These are phyloP conservation scores for Grigorovia yakushimaensis DNA, from an alignment of 805 yeast species.

Conservation along the genomic window DNA sequence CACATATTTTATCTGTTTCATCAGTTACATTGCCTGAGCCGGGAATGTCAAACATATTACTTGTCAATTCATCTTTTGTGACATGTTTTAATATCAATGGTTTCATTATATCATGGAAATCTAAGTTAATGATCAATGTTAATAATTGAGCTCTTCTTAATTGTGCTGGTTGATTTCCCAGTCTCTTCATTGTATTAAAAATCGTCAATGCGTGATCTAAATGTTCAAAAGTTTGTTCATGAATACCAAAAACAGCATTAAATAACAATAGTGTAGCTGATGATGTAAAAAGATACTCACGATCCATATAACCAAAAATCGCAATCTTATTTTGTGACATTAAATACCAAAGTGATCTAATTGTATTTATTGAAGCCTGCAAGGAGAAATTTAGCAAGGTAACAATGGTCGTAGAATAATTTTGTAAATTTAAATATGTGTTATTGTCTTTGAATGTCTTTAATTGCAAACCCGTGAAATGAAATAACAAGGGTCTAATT, in stretches of 20 bases:
- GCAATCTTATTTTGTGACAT: conserved; percentile 78
- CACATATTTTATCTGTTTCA: not conserved
- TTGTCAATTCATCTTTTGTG: conserved; percentile 30
- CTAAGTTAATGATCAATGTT: conserved; percentile 53
- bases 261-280: conserved; percentile 65
- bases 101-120: conserved; percentile 56
- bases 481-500: conserved; percentile 66
- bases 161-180: conserved; percentile 77
- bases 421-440: conserved; percentile 52
- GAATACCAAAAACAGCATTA: conserved; percentile 74
- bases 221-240: conserved; percentile 62
- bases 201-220: conserved; percentile 62
- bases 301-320: conserved; percentile 76
- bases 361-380: conserved; percentile 71
- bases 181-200: conserved; percentile 63
- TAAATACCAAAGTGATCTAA: conserved; percentile 63
- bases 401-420: conserved; percentile 58
- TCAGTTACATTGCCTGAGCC: not conserved
- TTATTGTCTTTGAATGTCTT: conserved; percentile 39
- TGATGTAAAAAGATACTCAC: conserved; percentile 71
- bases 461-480: conserved; percentile 60
- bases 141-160: conserved; percentile 61
- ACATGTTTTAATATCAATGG: conserved; percentile 44
- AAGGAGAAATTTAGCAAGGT: conserved; percentile 65
- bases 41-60: not conserved